Evolutionary conservation across 306 rosid genomes (phyloP), one percentile per base, ranked within the genome.

Genomic region (Phaseolus lunatus): DNA sequence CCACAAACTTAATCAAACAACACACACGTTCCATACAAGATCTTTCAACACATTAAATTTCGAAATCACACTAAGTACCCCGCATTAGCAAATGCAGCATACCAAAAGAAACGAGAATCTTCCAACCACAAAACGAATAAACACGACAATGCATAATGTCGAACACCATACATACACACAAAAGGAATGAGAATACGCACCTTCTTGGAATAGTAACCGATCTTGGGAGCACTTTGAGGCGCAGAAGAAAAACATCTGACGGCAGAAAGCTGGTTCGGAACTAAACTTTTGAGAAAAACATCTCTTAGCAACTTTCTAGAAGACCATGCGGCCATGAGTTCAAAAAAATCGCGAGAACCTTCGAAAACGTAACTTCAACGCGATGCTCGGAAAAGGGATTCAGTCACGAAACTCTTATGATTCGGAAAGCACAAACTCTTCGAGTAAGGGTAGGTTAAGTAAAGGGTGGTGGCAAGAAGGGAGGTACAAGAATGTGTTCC

Each of bases 321-420:
- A 79, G 88, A 86, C 83, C 93, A 82, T 58, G 92, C 86, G 77
- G 98, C 98, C 98, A 95, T 94, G 52, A 70, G 72, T 75, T 31
- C 45, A 12, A 23, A 74, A 8, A 63, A 61, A 35, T 43, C 45
- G 20, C 49, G 2, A 53, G 14, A 70, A 70, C 29, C 72, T 18
- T 70, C 5, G 8, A 41, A 37, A 37, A 9, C 70, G 61, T 72
- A 78, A 71, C 78, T 74, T 57, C n/a, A 70, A 84, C 76, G 64
- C 76, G 19, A 76, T 31, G 9, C 39, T 27, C 69, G 44, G 65
- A 56, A 27, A 52, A 72, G 8, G 23, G 35, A 72, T 73, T 14
- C 18, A 1, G 3, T 19, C 20, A 24, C 62, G 10, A 26, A 78
- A 77, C 47, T 56, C 53, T 78, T 18, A 64, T 49, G 14, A 44